A percentile compares a stretch with the other conserved stretches of the same genome.
These are phyloP conservation scores for Pseudogymnoascus sp. DNA, from an alignment of 2,329 filamentous ascomycete genomes.

Conservation along the genomic window DNA sequence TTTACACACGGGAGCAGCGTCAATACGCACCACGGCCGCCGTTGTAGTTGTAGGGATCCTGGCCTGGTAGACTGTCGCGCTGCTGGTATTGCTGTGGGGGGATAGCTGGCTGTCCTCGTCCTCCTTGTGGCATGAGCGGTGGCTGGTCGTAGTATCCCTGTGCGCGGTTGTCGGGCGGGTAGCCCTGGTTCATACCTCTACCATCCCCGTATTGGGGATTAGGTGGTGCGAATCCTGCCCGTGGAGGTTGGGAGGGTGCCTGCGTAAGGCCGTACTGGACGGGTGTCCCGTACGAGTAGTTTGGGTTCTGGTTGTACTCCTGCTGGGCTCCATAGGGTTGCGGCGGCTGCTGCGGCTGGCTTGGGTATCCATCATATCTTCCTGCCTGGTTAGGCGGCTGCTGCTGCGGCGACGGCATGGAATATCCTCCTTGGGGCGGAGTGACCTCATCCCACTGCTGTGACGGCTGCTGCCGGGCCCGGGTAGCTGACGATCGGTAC, in stretches of 20 bases:
- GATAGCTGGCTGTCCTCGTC: not conserved
- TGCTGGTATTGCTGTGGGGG: not conserved
- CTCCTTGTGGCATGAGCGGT: not conserved
- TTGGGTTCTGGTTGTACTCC: not conserved
- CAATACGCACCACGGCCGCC: not conserved
- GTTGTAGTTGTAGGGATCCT: not conserved
- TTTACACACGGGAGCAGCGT: not conserved
- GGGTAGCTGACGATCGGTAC: conserved; percentile 29
- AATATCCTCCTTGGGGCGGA: conserved; percentile 18
- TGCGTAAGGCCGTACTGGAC: not conserved
- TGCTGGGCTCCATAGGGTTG: not conserved
- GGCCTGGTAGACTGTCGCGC: conserved; percentile 4
- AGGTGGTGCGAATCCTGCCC: not conserved
- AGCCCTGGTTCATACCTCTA: not conserved
- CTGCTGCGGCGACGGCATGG: conserved; percentile 16
- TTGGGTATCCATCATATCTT: not conserved
- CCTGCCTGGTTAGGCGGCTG: conserved; percentile 16
- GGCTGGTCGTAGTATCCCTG: not conserved
- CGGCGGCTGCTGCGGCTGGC: not conserved
- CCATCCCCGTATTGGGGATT: not conserved
- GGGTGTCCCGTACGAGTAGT: not conserved
- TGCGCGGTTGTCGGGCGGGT: not conserved
- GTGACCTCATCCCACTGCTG: conserved; percentile 25
- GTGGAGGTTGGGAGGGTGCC: not conserved
- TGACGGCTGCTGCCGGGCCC: conserved; percentile 30